Conservation (phyloP, 2,329 filamentous ascomycete species). For the Fusarium oligoseptatum region DNA sequence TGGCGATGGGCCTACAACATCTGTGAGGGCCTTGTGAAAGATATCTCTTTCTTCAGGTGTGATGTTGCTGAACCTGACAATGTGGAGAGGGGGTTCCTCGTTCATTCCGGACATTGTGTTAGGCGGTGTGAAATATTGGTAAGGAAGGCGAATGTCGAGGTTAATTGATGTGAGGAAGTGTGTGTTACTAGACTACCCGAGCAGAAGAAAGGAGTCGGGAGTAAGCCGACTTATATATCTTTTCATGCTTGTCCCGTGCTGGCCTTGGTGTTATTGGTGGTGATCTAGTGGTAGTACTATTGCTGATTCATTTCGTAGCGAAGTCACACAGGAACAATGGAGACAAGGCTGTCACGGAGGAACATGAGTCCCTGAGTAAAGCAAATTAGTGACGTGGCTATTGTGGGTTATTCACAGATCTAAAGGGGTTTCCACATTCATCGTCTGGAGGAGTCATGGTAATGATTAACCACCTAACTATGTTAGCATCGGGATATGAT, state of each 20-base stretch:
- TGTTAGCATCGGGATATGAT: no score
- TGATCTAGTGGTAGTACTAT: neutral
- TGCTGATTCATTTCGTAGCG: neutral
- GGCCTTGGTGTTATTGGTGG: neutral
- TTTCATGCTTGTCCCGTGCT: neutral
- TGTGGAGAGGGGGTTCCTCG: neutral
- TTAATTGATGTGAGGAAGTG: neutral
- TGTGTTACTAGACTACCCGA: neutral
- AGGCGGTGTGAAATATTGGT: neutral
- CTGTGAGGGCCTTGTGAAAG: neutral
- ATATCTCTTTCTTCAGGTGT: neutral
- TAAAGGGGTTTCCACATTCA: neutral
- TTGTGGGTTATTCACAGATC: neutral
- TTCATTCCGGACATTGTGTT: neutral
- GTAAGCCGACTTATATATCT: neutral
- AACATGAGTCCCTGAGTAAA: neutral
- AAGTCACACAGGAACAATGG: neutral
- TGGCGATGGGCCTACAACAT: neutral
- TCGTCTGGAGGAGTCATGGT: neutral
- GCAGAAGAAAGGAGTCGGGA: neutral
- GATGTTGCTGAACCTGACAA: neutral
- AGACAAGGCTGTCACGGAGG: neutral
- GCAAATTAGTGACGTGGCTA: neutral
- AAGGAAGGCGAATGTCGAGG: neutral
- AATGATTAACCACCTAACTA: neutral